Evolutionary conservation across 1,284 basidiomycete genomes (phyloP).

Genomic region (Neotropicomus parvogracilis): DNA sequence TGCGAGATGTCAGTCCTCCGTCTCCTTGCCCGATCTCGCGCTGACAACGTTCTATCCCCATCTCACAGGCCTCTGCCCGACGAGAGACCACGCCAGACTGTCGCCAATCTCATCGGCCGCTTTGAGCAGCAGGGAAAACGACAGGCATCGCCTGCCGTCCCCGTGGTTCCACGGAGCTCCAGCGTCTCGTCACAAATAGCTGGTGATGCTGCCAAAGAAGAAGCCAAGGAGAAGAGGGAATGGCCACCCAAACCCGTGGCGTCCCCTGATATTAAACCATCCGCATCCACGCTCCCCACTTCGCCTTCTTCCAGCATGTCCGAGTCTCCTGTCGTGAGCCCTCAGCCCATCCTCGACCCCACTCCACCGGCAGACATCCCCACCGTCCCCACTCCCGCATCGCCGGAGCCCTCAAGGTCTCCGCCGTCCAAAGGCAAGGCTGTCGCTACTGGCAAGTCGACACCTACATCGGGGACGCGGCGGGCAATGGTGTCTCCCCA

Average conservation of each 20-base stretch:
- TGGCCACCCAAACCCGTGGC: conserved; percentile 60
- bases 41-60: conserved; percentile 13
- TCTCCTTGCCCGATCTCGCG: conserved; percentile 3
- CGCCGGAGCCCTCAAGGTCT: conserved; percentile 21
- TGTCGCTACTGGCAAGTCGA: conserved; percentile 23
- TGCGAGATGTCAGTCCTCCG: conserved; percentile 29
- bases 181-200: conserved; percentile 62
- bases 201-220: conserved; percentile 60
- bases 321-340: conserved; percentile 21
- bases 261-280: conserved; percentile 33
- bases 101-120: conserved; percentile 79
- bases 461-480: conserved; percentile 13
- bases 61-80: conserved; percentile 71
- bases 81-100: conserved; percentile 75
- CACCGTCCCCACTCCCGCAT: conserved; percentile 16
- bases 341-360: conserved; percentile 23
- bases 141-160: conserved; percentile 37
- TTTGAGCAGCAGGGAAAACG: conserved; percentile 76
- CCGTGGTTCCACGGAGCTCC: conserved; percentile 48
- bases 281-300: conserved; percentile 28
- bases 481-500: conserved; percentile 21
- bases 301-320: conserved; percentile 30
- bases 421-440: conserved; percentile 28
- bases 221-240: conserved; percentile 64
- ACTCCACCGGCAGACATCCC: conserved; percentile 11